Conservation (phyloP, 257 asterid genomes). For the Henckelia pumila region DNA sequence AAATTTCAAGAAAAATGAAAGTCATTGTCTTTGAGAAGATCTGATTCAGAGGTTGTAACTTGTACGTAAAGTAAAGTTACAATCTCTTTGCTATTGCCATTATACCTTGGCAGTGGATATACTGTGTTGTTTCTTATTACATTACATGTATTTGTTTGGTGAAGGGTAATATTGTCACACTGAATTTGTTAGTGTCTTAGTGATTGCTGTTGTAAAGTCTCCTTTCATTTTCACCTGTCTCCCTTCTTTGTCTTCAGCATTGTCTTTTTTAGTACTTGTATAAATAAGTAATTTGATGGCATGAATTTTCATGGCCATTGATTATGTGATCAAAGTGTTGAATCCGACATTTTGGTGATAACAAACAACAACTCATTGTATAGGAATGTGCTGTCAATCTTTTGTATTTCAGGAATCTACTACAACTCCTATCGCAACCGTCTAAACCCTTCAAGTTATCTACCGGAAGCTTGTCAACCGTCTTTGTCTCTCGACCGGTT, state of each 20-base stretch:
- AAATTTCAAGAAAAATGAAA: constrained; percentile 21
- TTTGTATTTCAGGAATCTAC: too few species aligned
- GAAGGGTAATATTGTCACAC: constrained; percentile 24
- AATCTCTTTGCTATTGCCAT: constrained; percentile 30
- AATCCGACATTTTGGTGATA: too few species aligned
- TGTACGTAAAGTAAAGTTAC: constrained; percentile 55
- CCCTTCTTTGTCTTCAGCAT: constrained; percentile 28
- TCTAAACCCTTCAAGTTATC: too few species aligned
- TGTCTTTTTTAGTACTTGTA: constrained; percentile 24
- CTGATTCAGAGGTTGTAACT: constrained; percentile 30
- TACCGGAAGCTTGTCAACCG: too few species aligned
- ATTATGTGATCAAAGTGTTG: constrained; percentile 21
- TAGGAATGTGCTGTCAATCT: too few species aligned
- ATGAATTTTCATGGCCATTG: constrained; percentile 5
- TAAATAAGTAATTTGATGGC: constrained; percentile 8
- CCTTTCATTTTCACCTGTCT: constrained; percentile 53
- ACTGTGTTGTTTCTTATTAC: constrained; percentile 3
- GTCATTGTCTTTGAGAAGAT: constrained; percentile 27
- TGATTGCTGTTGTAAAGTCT: constrained; percentile 46
- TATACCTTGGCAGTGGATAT: constrained; percentile 23
- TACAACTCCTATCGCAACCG: too few species aligned
- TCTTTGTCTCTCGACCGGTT: too few species aligned
- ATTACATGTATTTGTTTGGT: not conserved
- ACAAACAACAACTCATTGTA: too few species aligned
- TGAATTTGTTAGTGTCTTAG: constrained; percentile 41